Evolutionary conservation across 2,329 filamentous ascomycete species (phyloP).

Genomic region (Fusarium papillatum): DNA sequence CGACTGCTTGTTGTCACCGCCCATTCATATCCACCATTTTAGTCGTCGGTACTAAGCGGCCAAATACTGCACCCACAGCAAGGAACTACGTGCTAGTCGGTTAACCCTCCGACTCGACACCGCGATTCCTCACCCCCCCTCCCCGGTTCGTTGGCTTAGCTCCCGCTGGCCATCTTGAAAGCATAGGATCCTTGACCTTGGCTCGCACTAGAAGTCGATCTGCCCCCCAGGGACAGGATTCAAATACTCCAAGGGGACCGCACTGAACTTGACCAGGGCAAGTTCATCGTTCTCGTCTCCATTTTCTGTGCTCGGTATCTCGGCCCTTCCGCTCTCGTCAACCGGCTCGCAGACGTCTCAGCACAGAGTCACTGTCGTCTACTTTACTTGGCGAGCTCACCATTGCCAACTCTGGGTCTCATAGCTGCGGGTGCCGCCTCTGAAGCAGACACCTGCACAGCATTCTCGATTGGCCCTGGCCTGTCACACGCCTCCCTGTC

Average conservation of each 20-base stretch:
- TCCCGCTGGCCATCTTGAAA: slow-evolving; percentile 44
- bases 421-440: slow-evolving; percentile 12
- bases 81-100: slow-evolving; percentile 33
- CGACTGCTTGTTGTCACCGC: slow-evolving; percentile 39
- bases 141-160: slow-evolving; percentile 40
- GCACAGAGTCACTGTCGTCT: background rate
- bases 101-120: slow-evolving; percentile 39
- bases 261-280: slow-evolving; percentile 25
- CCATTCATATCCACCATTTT: slow-evolving; percentile 42
- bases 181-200: slow-evolving; percentile 39
- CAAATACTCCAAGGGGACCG: slow-evolving; percentile 43
- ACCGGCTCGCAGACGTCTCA: background rate
- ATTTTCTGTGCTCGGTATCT: slow-evolving; percentile 7
- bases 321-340: background rate
- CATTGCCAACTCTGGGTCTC: background rate
- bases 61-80: slow-evolving; percentile 34
- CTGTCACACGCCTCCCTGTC: slow-evolving; percentile 21
- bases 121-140: slow-evolving; percentile 37
- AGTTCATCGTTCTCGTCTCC: slow-evolving; percentile 13
- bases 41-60: slow-evolving; percentile 41
- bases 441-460: slow-evolving; percentile 11
- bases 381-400: background rate
- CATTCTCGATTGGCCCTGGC: slow-evolving; percentile 21
- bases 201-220: slow-evolving; percentile 43
- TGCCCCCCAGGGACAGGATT: slow-evolving; percentile 33